These are phyloP conservation scores for Solanum chilense DNA, from an alignment of 257 asterid genomes.

Conservation along the genomic window DNA sequence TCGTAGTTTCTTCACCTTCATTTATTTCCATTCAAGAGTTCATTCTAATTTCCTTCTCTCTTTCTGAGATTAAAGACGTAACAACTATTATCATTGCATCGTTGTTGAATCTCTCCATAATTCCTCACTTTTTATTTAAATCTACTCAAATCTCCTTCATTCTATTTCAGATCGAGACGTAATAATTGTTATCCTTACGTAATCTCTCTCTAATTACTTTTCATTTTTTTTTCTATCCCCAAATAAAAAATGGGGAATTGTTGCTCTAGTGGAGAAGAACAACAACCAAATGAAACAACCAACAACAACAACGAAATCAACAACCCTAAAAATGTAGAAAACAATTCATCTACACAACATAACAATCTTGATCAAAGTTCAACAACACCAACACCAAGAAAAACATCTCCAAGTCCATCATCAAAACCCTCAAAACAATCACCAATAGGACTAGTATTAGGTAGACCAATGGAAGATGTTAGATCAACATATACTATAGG, in stretches of 20 bases:
- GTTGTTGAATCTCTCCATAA: background rate
- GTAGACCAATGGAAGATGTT: conserved; percentile 80
- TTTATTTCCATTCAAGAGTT: background rate
- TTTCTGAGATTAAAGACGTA: background rate
- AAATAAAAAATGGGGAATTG: background rate
- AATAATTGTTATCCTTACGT: background rate
- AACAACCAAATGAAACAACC: background rate
- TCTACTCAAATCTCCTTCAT: background rate
- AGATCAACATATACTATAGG: conserved; percentile 47
- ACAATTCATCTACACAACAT: background rate
- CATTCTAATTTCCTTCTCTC: background rate
- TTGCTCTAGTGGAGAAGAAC: background rate
- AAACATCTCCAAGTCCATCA: conserved; percentile 19
- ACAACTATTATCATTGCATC: background rate
- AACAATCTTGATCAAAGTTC: background rate
- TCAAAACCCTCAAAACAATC: conserved; percentile 20
- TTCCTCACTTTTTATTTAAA: background rate
- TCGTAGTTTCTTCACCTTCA: background rate
- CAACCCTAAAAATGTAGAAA: background rate
- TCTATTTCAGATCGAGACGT: background rate
- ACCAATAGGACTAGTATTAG: conserved; percentile 54
- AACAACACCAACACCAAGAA: background rate
- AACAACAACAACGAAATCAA: background rate
- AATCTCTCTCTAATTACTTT: background rate
- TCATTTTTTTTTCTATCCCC: background rate